A percentile compares a stretch with the other conserved stretches of the same genome.
phyloP scores from a whole-genome alignment of 345 rosid genomes.

The Aurinia saxatilis region DNA sequence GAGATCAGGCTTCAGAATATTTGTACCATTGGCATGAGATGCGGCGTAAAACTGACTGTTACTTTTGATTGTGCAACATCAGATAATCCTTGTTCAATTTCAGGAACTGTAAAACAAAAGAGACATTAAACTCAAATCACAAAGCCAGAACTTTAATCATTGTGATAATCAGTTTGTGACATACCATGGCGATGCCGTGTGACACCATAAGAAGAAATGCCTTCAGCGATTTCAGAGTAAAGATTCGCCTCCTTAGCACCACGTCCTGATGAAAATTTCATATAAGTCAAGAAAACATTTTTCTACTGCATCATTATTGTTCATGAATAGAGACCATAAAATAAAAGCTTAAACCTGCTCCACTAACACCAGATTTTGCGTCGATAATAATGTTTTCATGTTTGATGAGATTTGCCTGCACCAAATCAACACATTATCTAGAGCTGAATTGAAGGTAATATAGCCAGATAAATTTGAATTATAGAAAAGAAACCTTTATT shows the following conservation, averaged over 20 bases:
- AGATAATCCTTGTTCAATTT: conserved; percentile 93
- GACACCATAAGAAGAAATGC: conserved; percentile 87
- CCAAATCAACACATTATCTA: background rate
- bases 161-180: background rate
- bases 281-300: conserved; percentile 7
- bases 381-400: conserved; percentile 64
- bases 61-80: conserved; percentile 63
- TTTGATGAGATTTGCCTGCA: conserved; percentile 74
- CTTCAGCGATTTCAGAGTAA: conserved; percentile 82
- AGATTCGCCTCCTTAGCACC: conserved; percentile 86
- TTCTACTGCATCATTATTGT: background rate
- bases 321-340: background rate
- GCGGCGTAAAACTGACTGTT: conserved; percentile 94
- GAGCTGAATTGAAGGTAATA: background rate
- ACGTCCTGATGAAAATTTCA: conserved; percentile 54
- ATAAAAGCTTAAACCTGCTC: conserved; percentile 70
- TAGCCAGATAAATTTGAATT: background rate
- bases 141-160: background rate
- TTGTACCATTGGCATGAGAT: conserved; percentile 94
- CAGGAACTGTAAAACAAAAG: conserved; percentile 64
- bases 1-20: background rate
- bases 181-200: conserved; percentile 91
- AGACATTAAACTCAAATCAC: background rate
- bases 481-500: conserved; percentile 47
- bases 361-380: conserved; percentile 94